Evolutionary conservation across 2,329 filamentous ascomycete genomes (phyloP).

Genomic region (Neoscytalidium dimidiatum): DNA sequence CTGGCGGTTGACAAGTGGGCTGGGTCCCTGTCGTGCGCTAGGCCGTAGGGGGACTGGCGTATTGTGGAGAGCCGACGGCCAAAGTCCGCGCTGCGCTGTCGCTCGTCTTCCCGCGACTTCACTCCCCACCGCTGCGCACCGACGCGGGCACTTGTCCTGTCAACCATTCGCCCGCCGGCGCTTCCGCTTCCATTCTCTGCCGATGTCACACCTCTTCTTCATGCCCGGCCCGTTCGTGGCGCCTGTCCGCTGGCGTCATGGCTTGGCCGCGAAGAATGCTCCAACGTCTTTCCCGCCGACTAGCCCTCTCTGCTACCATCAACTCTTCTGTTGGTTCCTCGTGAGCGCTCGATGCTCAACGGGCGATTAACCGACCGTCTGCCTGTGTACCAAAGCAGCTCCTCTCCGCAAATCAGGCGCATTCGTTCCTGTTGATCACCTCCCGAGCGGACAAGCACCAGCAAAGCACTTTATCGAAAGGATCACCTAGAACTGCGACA

Average conservation of each 20-base stretch:
- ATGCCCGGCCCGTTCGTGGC: background rate
- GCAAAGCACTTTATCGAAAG: background rate
- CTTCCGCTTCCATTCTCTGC: background rate
- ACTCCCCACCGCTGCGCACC: background rate
- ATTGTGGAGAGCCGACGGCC: constrained; percentile 12
- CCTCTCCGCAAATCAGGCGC: background rate
- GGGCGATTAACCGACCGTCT: background rate
- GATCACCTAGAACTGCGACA: background rate
- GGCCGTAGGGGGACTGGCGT: background rate
- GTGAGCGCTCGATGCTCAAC: background rate
- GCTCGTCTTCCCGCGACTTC: background rate
- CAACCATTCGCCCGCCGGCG: background rate
- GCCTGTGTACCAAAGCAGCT: background rate
- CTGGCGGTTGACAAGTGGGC: background rate
- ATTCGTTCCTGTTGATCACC: background rate
- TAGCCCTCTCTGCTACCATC: background rate
- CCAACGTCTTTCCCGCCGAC: background rate
- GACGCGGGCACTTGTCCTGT: background rate
- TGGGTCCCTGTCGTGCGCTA: background rate
- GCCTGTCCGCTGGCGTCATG: background rate
- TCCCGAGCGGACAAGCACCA: background rate
- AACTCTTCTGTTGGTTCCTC: background rate
- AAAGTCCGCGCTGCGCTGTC: background rate
- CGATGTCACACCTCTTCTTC: background rate
- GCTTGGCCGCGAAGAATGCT: background rate